A percentile compares a stretch with the other conserved stretches of the same genome.
Conservation (phyloP, 2,329 filamentous ascomycete genomes). For the Fusarium acutatum region DNA sequence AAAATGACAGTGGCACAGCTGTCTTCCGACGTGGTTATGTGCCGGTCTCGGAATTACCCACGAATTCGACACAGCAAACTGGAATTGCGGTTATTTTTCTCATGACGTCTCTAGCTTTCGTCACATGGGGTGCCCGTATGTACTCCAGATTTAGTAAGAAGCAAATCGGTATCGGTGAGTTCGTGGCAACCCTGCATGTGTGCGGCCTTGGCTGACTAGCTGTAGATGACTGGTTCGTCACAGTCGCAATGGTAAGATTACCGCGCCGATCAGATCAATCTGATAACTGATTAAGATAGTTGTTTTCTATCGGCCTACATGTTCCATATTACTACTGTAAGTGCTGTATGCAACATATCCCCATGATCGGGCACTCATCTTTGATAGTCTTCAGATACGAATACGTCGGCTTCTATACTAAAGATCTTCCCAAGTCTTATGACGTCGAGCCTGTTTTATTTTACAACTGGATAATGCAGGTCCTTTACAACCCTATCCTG, state of each 20-base stretch:
- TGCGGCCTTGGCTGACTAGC: not conserved
- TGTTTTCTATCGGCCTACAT: constrained; percentile 22
- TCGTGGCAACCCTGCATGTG: not conserved
- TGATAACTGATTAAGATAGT: not conserved
- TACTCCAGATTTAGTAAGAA: constrained; percentile 29
- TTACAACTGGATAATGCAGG: constrained; percentile 38
- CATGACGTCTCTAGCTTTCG: constrained; percentile 26
- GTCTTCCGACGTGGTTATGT: constrained; percentile 15
- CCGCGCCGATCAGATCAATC: not conserved
- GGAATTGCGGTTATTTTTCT: constrained; percentile 31
- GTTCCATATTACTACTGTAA: constrained; percentile 30
- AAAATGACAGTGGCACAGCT: not conserved
- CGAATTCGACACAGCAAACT: constrained; percentile 27
- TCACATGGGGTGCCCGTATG: constrained; percentile 20
- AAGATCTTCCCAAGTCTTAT: constrained; percentile 13
- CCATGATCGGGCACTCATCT: not conserved
- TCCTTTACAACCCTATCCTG: constrained; percentile 56
- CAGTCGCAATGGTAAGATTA: constrained; percentile 24
- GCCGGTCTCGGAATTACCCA: constrained; percentile 17
- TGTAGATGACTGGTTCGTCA: constrained; percentile 31
- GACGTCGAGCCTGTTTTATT: constrained; percentile 27
- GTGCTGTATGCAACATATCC: not conserved
- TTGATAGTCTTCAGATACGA: constrained; percentile 25
- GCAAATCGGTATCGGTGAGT: constrained; percentile 29
- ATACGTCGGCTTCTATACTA: constrained; percentile 24